phyloP scores from a whole-genome alignment of 352 stramenopile genomes.

The Pythium dissotocum region DNA sequence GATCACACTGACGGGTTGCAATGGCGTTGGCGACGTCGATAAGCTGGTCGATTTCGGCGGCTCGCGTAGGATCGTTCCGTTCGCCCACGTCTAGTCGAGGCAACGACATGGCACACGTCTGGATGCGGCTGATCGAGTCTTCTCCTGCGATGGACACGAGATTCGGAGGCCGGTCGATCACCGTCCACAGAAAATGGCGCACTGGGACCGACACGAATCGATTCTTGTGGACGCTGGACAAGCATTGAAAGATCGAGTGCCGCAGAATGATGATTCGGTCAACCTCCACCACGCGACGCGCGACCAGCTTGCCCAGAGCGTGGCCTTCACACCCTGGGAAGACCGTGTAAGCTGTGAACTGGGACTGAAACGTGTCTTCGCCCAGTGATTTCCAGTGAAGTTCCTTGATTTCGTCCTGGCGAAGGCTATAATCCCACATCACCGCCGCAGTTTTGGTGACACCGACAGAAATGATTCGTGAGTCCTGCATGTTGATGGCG shows the following conservation, averaged over 20 bases:
- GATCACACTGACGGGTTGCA: neutral
- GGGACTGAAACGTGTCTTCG: neutral
- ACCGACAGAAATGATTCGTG: neutral
- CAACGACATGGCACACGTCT: conserved; percentile 3
- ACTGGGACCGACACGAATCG: neutral
- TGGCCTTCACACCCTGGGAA: conserved; percentile 4
- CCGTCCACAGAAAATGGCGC: conserved; percentile 9
- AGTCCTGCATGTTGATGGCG: neutral
- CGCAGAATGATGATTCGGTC: conserved; percentile 12
- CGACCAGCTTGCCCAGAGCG: neutral
- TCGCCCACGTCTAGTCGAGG: conserved; percentile 1
- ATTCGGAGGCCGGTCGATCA: neutral
- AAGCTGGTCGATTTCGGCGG: neutral
- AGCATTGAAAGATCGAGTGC: neutral
- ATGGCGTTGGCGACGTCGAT: neutral
- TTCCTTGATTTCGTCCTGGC: too few species aligned
- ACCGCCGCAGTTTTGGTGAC: neutral
- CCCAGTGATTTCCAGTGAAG: neutral
- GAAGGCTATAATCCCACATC: too few species aligned
- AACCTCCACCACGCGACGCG: neutral
- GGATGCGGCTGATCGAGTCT: conserved; percentile 3
- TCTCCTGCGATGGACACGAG: neutral
- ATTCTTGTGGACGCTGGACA: neutral
- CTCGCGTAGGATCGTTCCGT: neutral
- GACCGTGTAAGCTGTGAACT: neutral